A percentile compares a stretch with the other conserved stretches of the same genome.
Conservation (phyloP, 768 basidiomycete genomes). For the Auriculariales sp. region DNA sequence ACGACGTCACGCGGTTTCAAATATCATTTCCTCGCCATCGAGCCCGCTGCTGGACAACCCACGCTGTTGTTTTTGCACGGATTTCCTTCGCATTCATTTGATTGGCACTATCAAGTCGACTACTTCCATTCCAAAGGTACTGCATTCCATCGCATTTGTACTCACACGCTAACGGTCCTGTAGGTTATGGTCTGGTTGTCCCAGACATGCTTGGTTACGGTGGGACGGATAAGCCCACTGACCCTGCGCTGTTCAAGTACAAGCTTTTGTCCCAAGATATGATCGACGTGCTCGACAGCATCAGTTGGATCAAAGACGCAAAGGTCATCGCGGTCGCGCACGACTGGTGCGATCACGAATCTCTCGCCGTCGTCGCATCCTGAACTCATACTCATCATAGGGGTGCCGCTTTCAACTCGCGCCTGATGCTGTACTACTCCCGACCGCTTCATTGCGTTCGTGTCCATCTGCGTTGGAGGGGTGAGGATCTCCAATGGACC, state of each 20-base stretch:
- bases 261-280: conserved; percentile 24
- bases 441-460: conserved; percentile 26
- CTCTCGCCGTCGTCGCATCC: background rate
- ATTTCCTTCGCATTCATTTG: conserved; percentile 26
- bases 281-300: conserved; percentile 27
- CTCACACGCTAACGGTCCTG: too few species aligned
- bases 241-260: conserved; percentile 19
- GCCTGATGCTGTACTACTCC: conserved; percentile 25
- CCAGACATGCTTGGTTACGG: conserved; percentile 42
- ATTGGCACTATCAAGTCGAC: conserved; percentile 27
- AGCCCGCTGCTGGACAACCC: conserved; percentile 12
- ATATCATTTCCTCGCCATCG: conserved; percentile 19
- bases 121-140: conserved; percentile 22
- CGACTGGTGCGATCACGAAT: conserved; percentile 22
- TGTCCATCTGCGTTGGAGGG: conserved; percentile 21
- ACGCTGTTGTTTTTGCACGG: conserved; percentile 30
- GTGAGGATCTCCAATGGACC: conserved; percentile 7
- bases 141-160: background rate
- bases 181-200: conserved; percentile 27
- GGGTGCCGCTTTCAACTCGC: conserved; percentile 21
- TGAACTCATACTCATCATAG: conserved; percentile 13
- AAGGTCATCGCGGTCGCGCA: conserved; percentile 31
- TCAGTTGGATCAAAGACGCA: too few species aligned
- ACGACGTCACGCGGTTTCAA: conserved; percentile 18
- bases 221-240: conserved; percentile 30